A percentile compares a stretch with the other conserved stretches of the same genome.
Conservation (phyloP, 78 protist genomes). For the Speleostelium caveatum region DNA sequence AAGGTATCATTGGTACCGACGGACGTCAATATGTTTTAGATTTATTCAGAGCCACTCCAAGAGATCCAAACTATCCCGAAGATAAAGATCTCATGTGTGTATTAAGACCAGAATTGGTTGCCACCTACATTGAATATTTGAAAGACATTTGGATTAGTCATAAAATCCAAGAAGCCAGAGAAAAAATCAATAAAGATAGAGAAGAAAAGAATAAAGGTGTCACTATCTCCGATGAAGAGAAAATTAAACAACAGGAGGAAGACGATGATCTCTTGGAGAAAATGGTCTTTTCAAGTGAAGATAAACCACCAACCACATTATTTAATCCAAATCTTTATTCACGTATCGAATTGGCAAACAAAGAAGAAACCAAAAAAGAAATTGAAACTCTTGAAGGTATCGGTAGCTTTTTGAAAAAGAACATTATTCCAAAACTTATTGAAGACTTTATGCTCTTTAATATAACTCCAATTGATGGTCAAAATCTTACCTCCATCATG, state of each 20-base stretch:
- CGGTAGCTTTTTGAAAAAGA: slow-evolving; percentile 49
- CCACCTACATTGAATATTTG: slow-evolving; percentile 48
- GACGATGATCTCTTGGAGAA: neutral
- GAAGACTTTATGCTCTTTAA: slow-evolving; percentile 72
- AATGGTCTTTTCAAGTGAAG: neutral
- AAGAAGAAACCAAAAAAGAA: slow-evolving; percentile 53
- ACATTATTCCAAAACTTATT: slow-evolving; percentile 50
- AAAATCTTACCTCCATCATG: slow-evolving; percentile 64
- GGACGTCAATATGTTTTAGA: slow-evolving; percentile 83
- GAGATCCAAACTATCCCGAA: slow-evolving; percentile 82
- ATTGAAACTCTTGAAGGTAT: slow-evolving; percentile 8
- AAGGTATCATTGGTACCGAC: slow-evolving; percentile 85
- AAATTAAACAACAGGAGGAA: slow-evolving; percentile 7
- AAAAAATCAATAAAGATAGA: neutral
- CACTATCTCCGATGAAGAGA: neutral
- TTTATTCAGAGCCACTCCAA: slow-evolving; percentile 77
- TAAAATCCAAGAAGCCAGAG: neutral
- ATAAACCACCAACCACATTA: slow-evolving; percentile 6
- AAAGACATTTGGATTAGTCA: neutral
- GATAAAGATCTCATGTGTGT: slow-evolving; percentile 26
- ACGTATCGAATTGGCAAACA: neutral
- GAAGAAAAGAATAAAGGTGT: neutral
- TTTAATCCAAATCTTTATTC: slow-evolving; percentile 79
- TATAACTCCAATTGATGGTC: slow-evolving; percentile 80
- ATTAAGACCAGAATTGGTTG: slow-evolving; percentile 80